Evolutionary conservation across 495 filamentous ascomycete species (phyloP).

Genomic region (Penicillium coprophilum): DNA sequence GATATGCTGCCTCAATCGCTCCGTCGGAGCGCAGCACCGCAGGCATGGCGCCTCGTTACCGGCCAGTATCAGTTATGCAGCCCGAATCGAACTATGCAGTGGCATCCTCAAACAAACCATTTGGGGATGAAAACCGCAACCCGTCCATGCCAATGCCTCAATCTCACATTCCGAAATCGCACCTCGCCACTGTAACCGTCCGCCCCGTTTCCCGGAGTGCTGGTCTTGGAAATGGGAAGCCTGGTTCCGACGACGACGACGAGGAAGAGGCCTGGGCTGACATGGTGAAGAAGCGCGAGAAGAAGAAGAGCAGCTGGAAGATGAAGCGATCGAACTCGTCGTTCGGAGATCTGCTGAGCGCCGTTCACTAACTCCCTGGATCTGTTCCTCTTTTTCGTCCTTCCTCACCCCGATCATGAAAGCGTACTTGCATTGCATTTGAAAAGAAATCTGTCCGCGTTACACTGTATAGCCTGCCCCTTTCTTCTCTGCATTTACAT

Average conservation of each 20-base stretch:
- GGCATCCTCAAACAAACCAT: constrained; percentile 52
- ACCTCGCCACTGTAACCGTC: constrained; percentile 38
- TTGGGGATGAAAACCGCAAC: constrained; percentile 48
- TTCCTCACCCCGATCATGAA: not conserved
- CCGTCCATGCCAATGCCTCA: constrained; percentile 24
- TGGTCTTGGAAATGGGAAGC: constrained; percentile 26
- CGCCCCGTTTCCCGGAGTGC: constrained; percentile 35
- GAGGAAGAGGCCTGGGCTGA: constrained; percentile 85
- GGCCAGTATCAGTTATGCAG: constrained; percentile 68
- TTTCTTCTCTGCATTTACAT: constrained; percentile 5
- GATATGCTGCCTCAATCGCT: constrained; percentile 76
- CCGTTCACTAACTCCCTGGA: constrained; percentile 37
- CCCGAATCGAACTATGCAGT: constrained; percentile 42
- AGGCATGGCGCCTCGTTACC: constrained; percentile 86
- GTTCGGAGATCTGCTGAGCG: constrained; percentile 45
- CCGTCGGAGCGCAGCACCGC: constrained; percentile 94
- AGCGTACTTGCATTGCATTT: not conserved
- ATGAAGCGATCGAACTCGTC: constrained; percentile 56
- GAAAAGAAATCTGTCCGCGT: not conserved
- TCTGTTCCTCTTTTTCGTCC: not conserved
- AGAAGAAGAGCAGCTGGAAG: constrained; percentile 74
- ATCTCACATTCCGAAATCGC: constrained; percentile 33
- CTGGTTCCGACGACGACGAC: constrained; percentile 59
- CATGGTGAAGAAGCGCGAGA: constrained; percentile 80
- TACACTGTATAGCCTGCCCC: constrained; percentile 2